Evolutionary conservation across 169 alveolate species (phyloP).

Genomic region (Cryptosporidium viatorum): DNA sequence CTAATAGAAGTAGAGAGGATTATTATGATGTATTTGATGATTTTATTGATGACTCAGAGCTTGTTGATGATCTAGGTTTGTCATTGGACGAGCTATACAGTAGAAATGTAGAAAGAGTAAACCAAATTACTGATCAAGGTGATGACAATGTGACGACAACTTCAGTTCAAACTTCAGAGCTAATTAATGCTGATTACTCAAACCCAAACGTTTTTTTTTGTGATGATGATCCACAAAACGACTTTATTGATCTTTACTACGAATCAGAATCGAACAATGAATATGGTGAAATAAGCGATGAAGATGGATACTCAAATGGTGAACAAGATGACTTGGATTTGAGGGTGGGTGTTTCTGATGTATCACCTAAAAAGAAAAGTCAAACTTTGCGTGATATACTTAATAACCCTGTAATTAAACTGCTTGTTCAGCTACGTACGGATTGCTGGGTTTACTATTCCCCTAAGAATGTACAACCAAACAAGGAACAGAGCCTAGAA

Average conservation of each 20-base stretch:
- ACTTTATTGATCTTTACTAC: constrained; percentile 34
- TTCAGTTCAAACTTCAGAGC: constrained; percentile 64
- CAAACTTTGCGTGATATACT: constrained; percentile 41
- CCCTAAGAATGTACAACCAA: constrained; percentile 18
- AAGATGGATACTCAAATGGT: neutral
- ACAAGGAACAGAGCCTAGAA: neutral
- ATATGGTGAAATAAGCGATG: neutral
- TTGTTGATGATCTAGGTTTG: constrained; percentile 64
- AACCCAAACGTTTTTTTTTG: constrained; percentile 59
- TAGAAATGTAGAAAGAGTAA: constrained; percentile 8
- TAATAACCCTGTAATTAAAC: constrained; percentile 39
- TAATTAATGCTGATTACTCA: constrained; percentile 53
- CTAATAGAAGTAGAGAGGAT: constrained; percentile 61
- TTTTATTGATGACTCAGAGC: constrained; percentile 71
- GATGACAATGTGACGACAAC: constrained; percentile 28
- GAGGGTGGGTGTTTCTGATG: neutral
- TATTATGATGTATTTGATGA: constrained; percentile 74
- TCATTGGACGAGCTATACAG: constrained; percentile 63
- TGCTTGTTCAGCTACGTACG: constrained; percentile 38
- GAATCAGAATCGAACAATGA: constrained; percentile 4
- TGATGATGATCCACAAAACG: constrained; percentile 58
- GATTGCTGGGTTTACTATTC: constrained; percentile 69
- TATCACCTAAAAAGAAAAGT: neutral
- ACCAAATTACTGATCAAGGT: neutral
- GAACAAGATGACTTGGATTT: neutral